Conservation (phyloP, 2,329 filamentous ascomycete genomes). For the Pseudocercospora crystallina region DNA sequence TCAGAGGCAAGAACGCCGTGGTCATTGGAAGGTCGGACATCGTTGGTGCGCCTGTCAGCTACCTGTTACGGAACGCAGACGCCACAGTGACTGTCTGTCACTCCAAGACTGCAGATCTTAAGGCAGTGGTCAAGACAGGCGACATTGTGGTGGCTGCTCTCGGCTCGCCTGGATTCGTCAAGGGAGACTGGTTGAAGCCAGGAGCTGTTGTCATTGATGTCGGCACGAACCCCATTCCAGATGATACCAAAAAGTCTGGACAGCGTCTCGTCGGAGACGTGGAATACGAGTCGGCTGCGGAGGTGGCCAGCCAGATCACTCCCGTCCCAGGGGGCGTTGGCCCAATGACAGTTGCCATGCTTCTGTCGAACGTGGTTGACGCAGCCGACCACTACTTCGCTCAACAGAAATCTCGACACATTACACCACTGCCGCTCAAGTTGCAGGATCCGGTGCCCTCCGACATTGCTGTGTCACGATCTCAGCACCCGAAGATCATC, state of each 20-base stretch:
- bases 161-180: conserved; percentile 81
- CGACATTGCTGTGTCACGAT: conserved; percentile 87
- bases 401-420: conserved; percentile 74
- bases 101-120: conserved; percentile 75
- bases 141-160: conserved; percentile 93
- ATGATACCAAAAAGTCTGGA: conserved; percentile 86
- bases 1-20: conserved; percentile 88
- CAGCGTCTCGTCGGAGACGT: conserved; percentile 92
- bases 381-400: conserved; percentile 80
- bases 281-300: conserved; percentile 78
- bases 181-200: conserved; percentile 92
- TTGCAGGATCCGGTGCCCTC: conserved; percentile 82
- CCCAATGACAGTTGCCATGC: conserved; percentile 98
- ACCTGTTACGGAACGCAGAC: conserved; percentile 90
- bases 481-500: conserved; percentile 89
- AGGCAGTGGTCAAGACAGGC: conserved; percentile 73
- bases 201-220: conserved; percentile 97
- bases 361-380: conserved; percentile 91
- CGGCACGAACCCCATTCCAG: conserved; percentile 92
- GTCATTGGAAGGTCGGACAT: conserved; percentile 95
- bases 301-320: conserved; percentile 90
- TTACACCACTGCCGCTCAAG: conserved; percentile 80
- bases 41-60: conserved; percentile 94
- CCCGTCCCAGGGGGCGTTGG: conserved; percentile 96
- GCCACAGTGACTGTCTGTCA: conserved; percentile 97